phyloP scores from a whole-genome alignment of 179 eudicot genomes.

The Drosera spatulata region DNA sequence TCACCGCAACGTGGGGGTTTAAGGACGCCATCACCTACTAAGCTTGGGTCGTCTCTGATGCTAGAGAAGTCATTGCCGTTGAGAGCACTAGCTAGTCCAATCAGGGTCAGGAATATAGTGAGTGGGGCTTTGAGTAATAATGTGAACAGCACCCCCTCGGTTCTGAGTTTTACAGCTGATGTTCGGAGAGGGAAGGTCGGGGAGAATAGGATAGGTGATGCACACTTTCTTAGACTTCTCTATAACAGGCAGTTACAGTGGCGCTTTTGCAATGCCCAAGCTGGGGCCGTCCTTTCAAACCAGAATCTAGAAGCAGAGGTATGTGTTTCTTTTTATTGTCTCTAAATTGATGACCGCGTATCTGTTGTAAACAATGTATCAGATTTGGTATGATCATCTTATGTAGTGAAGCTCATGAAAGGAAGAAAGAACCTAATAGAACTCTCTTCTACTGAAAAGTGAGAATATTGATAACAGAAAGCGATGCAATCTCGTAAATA shows the following conservation, averaged over 20 bases:
- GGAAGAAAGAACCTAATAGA: too few relatives aligned
- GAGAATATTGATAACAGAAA: too few relatives aligned
- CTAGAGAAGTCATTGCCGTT: conserved; percentile 29
- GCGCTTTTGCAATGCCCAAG: conserved; percentile 90
- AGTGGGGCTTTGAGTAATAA: conserved; percentile 25
- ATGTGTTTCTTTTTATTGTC: neutral
- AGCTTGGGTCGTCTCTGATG: conserved; percentile 17
- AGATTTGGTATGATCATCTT: neutral
- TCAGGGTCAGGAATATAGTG: conserved; percentile 43
- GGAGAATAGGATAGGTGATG: conserved; percentile 68
- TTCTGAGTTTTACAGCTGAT: conserved; percentile 71
- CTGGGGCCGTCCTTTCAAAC: conserved; percentile 42
- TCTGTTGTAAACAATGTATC: neutral
- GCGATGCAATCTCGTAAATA: too few relatives aligned
- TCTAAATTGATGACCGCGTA: neutral
- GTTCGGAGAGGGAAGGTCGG: conserved; percentile 72
- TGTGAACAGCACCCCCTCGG: conserved; percentile 44
- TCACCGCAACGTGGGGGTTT: conserved; percentile 44
- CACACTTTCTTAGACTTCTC: conserved; percentile 69
- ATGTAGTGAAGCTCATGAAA: neutral
- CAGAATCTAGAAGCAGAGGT: conserved; percentile 73
- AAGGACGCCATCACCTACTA: conserved; percentile 57
- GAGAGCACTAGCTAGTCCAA: conserved; percentile 57
- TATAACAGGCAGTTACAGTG: conserved; percentile 84
- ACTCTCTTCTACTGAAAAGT: too few relatives aligned